phyloP scores from a whole-genome alignment of 257 asterid species.

The Solanum medicagineum region DNA sequence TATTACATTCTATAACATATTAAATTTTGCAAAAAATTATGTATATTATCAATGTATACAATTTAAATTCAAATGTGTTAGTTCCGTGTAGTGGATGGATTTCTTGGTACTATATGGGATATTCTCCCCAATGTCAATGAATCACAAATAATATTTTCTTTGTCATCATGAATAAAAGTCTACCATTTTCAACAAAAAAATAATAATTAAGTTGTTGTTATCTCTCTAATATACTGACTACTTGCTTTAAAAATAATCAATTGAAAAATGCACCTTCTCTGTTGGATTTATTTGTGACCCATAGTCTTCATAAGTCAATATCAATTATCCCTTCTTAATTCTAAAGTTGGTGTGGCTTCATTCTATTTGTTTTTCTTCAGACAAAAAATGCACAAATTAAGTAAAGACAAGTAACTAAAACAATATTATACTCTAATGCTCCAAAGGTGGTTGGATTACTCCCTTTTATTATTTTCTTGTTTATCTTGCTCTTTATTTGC shows the following conservation, averaged over 20 bases:
- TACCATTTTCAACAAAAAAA: not conserved
- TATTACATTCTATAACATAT: not conserved
- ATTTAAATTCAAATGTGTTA: not conserved
- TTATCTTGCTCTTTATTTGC: not conserved
- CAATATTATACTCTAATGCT: not conserved
- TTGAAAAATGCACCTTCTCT: conserved; percentile 71
- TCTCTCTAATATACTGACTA: not conserved
- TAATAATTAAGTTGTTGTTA: not conserved
- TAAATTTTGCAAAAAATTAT: not conserved
- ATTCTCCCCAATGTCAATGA: not conserved
- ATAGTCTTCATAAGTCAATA: conserved; percentile 25
- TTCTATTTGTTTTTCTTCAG: conserved; percentile 29
- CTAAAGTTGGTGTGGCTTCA: conserved; percentile 33
- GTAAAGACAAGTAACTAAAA: conserved; percentile 11
- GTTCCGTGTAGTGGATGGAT: not conserved
- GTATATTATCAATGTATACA: not conserved
- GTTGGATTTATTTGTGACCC: conserved; percentile 33
- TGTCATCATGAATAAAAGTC: not conserved
- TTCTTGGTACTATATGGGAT: not conserved
- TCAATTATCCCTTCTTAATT: conserved; percentile 35
- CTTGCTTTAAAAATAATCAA: conserved; percentile 19
- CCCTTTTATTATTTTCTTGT: not conserved
- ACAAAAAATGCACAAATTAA: conserved; percentile 24
- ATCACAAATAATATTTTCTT: not conserved
- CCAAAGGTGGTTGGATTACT: conserved; percentile 1